These are phyloP conservation scores for Trichomonas vaginalis DNA, from an alignment of 208 protist species.

Conservation along the genomic window DNA sequence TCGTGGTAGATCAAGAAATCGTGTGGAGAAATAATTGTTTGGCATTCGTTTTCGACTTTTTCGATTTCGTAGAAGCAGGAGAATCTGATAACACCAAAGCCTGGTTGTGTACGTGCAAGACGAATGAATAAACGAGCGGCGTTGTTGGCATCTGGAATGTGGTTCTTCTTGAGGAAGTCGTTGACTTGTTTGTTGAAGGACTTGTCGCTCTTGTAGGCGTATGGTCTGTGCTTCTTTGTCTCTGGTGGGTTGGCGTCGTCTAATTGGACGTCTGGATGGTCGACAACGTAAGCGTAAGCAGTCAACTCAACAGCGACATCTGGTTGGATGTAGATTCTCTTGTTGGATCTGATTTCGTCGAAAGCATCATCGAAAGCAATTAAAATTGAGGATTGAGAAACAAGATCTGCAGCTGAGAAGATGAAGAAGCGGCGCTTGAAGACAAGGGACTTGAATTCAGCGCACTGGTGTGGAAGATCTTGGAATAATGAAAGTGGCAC, in stretches of 20 bases:
- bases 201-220: not conserved
- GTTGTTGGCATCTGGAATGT: not conserved
- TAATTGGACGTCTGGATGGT: not conserved
- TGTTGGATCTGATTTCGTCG: not conserved
- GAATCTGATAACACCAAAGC: not conserved
- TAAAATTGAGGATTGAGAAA: not conserved
- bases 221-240: not conserved
- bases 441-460: not conserved
- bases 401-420: not conserved
- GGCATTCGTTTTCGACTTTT: not conserved
- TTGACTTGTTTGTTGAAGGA: not conserved
- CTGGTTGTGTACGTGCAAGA: not conserved
- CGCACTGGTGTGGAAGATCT: not conserved
- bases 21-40: not conserved
- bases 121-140: not conserved
- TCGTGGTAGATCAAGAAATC: not conserved
- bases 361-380: not conserved
- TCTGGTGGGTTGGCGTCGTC: not conserved
- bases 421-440: not conserved
- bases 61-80: not conserved
- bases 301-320: not conserved
- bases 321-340: not conserved
- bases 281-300: not conserved
- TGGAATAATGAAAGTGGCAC: not conserved
- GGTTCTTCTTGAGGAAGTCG: not conserved